phyloP scores from a whole-genome alignment of 495 filamentous ascomycete species.

The Aspergillus incahuasiensis region DNA sequence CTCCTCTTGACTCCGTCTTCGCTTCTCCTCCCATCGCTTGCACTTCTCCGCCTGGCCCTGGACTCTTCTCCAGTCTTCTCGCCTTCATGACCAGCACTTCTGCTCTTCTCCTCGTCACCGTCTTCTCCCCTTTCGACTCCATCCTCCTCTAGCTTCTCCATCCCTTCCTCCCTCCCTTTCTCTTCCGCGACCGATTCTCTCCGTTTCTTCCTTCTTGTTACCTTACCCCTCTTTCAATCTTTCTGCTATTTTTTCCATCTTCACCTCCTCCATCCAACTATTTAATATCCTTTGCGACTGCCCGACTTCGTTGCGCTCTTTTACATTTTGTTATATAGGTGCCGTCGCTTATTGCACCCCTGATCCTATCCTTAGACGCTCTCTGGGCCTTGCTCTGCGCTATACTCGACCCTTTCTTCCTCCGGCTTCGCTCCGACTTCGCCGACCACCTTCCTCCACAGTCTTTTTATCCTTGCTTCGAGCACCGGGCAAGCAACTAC shows the following conservation, averaged over 20 bases:
- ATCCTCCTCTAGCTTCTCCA: slow-evolving; percentile 8
- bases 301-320: not conserved
- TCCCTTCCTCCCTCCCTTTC: slow-evolving; percentile 16
- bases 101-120: slow-evolving; percentile 11
- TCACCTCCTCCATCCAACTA: slow-evolving; percentile 2
- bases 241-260: slow-evolving; percentile 6
- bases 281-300: slow-evolving; percentile 10
- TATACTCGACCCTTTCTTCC: slow-evolving; percentile 6
- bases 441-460: slow-evolving; percentile 3
- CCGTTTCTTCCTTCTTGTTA: slow-evolving; percentile 9
- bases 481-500: slow-evolving; percentile 12
- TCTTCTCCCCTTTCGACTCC: slow-evolving; percentile 9
- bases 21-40: not conserved
- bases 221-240: slow-evolving; percentile 18
- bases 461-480: slow-evolving; percentile 2
- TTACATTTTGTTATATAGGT: slow-evolving; percentile 11
- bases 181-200: slow-evolving; percentile 10
- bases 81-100: slow-evolving; percentile 12
- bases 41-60: not conserved
- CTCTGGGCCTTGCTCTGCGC: slow-evolving; percentile 7
- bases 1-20: not conserved
- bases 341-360: slow-evolving; percentile 5
- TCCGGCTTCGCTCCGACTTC: slow-evolving; percentile 12
- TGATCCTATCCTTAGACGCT: slow-evolving; percentile 16
- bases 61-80: not conserved